Evolutionary conservation across 2,329 filamentous ascomycete species (phyloP), one percentile per base, ranked within the genome.

Genomic region (Kalaharituber pfeilii): DNA sequence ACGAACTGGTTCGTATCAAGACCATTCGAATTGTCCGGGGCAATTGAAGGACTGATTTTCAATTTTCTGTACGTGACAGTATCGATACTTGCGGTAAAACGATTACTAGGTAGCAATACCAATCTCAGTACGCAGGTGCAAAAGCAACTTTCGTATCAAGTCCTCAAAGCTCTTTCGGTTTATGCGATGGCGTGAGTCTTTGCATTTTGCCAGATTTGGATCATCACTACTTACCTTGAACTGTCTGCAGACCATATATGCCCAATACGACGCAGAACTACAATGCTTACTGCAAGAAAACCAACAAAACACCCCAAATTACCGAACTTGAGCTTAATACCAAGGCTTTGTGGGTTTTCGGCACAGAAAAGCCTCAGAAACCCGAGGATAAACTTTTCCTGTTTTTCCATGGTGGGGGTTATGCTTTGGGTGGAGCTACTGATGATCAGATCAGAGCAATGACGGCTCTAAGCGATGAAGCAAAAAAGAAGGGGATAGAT

Each of bases 321-420:
- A 25, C 42, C 2, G 4, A 13, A 5, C 22, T 25, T 20, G 42
- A 47, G 8, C 11, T 18, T n/a, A 22, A 47, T 47, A 22, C 42
- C 11, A 22, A 11, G 13, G 22, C 42, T 18, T 25, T 47, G 8
- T 47, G 42, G 42, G 13, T 13, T 36, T 25, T 47, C 13, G 42
- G 42, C 13, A 22, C n/a, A n/a, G 42, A 47, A 20, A 20, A 18
- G 2, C 42, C 42, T 2, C n/a, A 13, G 24, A 11, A 13, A 20
- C 9, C 42, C 11, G 42, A 18, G 4, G 13, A 18, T 25, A 47
- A 47, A 22, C n/a, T 47, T 25, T 20, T 47, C n/a, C n/a, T 47
- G 11, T 47, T 18, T 47, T 25, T 47, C 42, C 42, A 47, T 47
- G 42, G 42, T 20, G 42, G 42, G n/a, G 42, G 42, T n/a, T 47